Evolutionary conservation across 2,329 filamentous ascomycete species (phyloP).

Genomic region (Cercospora citrullina): DNA sequence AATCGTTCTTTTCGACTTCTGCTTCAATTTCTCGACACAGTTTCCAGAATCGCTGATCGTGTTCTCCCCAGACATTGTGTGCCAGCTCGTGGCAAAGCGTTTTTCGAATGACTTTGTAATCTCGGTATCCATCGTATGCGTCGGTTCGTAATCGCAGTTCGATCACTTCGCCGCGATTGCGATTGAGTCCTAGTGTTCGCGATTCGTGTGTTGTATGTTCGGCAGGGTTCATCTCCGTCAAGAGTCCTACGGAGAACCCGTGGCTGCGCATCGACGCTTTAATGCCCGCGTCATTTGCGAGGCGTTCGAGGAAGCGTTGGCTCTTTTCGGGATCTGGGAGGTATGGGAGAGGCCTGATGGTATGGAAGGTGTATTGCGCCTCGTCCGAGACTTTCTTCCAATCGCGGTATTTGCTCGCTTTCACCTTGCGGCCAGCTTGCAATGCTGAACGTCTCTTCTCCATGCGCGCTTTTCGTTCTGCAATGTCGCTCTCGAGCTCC

Average conservation of each 20-base stretch:
- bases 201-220: slow-evolving; percentile 81
- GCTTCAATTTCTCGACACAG: slow-evolving; percentile 82
- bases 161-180: slow-evolving; percentile 85
- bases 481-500: slow-evolving; percentile 54
- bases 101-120: slow-evolving; percentile 87
- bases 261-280: slow-evolving; percentile 79
- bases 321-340: slow-evolving; percentile 75
- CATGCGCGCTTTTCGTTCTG: slow-evolving; percentile 53
- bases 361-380: slow-evolving; percentile 75
- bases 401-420: slow-evolving; percentile 42
- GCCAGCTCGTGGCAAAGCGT: slow-evolving; percentile 94
- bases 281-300: slow-evolving; percentile 83
- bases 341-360: slow-evolving; percentile 71
- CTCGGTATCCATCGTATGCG: slow-evolving; percentile 87
- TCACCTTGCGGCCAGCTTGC: slow-evolving; percentile 42
- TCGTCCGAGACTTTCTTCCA: slow-evolving; percentile 57
- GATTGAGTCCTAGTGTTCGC: slow-evolving; percentile 80
- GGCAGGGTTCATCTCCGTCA: slow-evolving; percentile 94
- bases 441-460: slow-evolving; percentile 42
- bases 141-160: slow-evolving; percentile 90
- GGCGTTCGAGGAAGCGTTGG: slow-evolving; percentile 68
- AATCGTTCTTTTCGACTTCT: slow-evolving; percentile 80
- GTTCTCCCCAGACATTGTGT: slow-evolving; percentile 83
- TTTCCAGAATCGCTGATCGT: slow-evolving; percentile 88
- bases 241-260: slow-evolving; percentile 76